Conservation (phyloP, 1,284 basidiomycete species). For the Laetiporus sulphureus region DNA sequence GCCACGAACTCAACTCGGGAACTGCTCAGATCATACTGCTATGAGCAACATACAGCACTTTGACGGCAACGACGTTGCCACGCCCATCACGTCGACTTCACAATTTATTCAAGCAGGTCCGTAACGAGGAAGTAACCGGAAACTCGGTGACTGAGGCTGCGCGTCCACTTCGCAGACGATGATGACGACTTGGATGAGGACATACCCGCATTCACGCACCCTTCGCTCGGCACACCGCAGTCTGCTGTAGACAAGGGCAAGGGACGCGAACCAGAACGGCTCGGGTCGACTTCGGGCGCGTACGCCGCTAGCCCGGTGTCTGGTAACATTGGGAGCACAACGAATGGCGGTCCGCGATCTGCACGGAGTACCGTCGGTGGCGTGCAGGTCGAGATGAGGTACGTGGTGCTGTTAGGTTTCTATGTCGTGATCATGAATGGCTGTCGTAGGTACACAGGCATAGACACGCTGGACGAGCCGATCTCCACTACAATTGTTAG, state of each 20-base stretch:
- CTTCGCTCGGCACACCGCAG: conserved; percentile 37
- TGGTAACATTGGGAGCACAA: conserved; percentile 63
- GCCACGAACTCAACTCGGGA: not conserved
- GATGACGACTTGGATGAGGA: conserved; percentile 79
- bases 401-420: too few relatives aligned
- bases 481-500: conserved; percentile 83
- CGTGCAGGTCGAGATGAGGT: conserved; percentile 85
- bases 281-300: conserved; percentile 37
- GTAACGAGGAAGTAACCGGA: conserved; percentile 1
- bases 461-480: conserved; percentile 88
- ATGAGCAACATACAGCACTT: conserved; percentile 20
- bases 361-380: conserved; percentile 69
- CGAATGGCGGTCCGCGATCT: conserved; percentile 33
- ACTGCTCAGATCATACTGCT: too few relatives aligned
- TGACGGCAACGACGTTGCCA: conserved; percentile 23
- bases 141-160: conserved; percentile 12
- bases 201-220: conserved; percentile 71
- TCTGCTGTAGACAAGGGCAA: conserved; percentile 59
- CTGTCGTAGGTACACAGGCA: conserved; percentile 43
- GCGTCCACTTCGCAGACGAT: conserved; percentile 37
- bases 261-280: conserved; percentile 52
- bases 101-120: conserved; percentile 72
- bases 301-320: conserved; percentile 38
- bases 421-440: conserved; percentile 1
- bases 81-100: conserved; percentile 56